Evolutionary conservation across 2,329 filamentous ascomycete genomes (phyloP).

Genomic region (Xylariaceae sp.): DNA sequence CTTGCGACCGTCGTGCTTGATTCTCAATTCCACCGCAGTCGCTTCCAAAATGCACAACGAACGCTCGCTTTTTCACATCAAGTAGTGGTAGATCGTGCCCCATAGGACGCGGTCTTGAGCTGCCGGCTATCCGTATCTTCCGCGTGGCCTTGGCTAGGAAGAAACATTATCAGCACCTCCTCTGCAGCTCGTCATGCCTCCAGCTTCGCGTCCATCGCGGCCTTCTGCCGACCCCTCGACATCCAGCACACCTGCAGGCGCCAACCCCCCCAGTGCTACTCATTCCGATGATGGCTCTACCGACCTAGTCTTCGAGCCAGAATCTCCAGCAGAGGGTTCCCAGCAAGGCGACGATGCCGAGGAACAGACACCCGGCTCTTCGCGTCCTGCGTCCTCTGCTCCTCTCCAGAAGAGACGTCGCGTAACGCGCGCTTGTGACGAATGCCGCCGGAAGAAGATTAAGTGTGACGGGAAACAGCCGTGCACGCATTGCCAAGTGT

Average conservation of each 20-base stretch:
- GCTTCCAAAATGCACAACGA: too few species aligned
- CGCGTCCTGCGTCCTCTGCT: slow-evolving; percentile 40
- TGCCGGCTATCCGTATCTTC: too few species aligned
- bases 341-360: slow-evolving; percentile 15
- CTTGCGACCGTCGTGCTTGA: too few species aligned
- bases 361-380: slow-evolving; percentile 21
- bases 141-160: too few species aligned
- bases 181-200: slow-evolving; percentile 27
- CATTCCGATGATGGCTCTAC: slow-evolving; percentile 39
- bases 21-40: too few species aligned
- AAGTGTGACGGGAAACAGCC: slow-evolving; percentile 86
- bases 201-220: slow-evolving; percentile 28
- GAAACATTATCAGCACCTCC: not conserved
- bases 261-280: slow-evolving; percentile 35
- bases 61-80: too few species aligned
- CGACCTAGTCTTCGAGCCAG: slow-evolving; percentile 17
- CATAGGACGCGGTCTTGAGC: too few species aligned
- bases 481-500: slow-evolving; percentile 94
- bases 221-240: slow-evolving; percentile 25
- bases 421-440: slow-evolving; percentile 76
- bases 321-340: slow-evolving; percentile 28
- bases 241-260: slow-evolving; percentile 26
- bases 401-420: slow-evolving; percentile 74
- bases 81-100: too few species aligned
- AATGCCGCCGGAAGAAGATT: slow-evolving; percentile 78